Percentiles rank a stretch among this genome's conserved stretches.
phyloP scores from a whole-genome alignment of 2,329 filamentous ascomycete genomes.

The Colletotrichum tabaci region DNA sequence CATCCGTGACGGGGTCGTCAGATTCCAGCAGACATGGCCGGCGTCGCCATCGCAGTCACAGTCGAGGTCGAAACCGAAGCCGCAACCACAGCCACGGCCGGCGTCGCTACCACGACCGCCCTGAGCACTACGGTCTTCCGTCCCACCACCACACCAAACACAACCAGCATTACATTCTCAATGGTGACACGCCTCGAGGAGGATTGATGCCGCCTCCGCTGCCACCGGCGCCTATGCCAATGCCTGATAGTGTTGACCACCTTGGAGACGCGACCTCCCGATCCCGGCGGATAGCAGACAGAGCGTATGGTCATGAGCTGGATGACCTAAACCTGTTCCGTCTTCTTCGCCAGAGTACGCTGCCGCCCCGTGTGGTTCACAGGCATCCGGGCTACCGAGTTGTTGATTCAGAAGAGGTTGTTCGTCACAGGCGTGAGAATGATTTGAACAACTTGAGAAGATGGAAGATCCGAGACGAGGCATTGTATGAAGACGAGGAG shows the following conservation, averaged over 20 bases:
- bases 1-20: constrained; percentile 43
- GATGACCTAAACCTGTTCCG: not conserved
- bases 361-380: constrained; percentile 31
- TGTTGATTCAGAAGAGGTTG: constrained; percentile 32
- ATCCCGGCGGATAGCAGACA: constrained; percentile 12
- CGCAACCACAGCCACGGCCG: constrained; percentile 39
- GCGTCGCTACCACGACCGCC: constrained; percentile 34
- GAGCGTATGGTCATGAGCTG: constrained; percentile 8
- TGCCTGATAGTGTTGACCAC: constrained; percentile 1
- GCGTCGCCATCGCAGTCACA: constrained; percentile 12
- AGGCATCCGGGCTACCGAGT: constrained; percentile 22
- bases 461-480: constrained; percentile 20
- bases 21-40: constrained; percentile 29
- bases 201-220: constrained; percentile 9
- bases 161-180: constrained; percentile 29
- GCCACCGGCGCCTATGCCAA: constrained; percentile 9
- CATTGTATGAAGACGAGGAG: constrained; percentile 22
- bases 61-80: constrained; percentile 17
- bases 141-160: constrained; percentile 31
- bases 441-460: constrained; percentile 33
- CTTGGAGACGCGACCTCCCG: constrained; percentile 13
- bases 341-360: constrained; percentile 14
- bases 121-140: constrained; percentile 42
- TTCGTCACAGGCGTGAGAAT: constrained; percentile 34
- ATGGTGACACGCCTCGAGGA: constrained; percentile 8